Evolutionary conservation across 352 stramenopile species (phyloP), one percentile per base, ranked within the genome.

Genomic region (Pythium insidiosum): DNA sequence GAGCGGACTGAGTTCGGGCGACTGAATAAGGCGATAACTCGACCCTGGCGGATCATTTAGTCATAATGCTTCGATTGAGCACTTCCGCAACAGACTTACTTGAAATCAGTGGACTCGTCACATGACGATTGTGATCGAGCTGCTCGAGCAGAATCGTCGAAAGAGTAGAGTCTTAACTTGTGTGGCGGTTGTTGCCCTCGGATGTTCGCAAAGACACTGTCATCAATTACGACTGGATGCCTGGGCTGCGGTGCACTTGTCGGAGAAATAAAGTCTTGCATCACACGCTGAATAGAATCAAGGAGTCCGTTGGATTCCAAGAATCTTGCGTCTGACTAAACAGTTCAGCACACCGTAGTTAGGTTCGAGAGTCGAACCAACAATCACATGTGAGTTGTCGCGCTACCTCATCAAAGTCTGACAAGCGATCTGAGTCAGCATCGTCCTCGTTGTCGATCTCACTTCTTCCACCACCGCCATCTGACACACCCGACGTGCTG

Each of bases 201-300:
- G 39, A 85, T 74, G 43, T 85, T 73, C 1, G 74, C 72, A 44
- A 86, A 84, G 41, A 82, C 67, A 36, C 85, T 62, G 52, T 86
- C 68, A 29, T 71, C 74, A 44, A 90, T 88, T 29, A 90, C 68
- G 33, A 79, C 21, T 80, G n/a, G n/a, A n/a, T n/a, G n/a, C n/a
- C 63, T 5, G 73, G 43, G 59, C 45, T 64, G 59, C n/a, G 58
- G 48, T 11, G 48, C 28, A 30, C 57, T 38, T 3, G 59, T 39
- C 1, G 61, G 58, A 3, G 58, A 59, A 21, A 65, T 66, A 19
- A 74, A 74, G 38, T 71, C 65, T 9, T 80, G 76, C 75, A 90
- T 88, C 21, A 84, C 75, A 36, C 85, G 73, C 21, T 90, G 78
- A 30, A 88, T 87, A 7, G 78, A 88, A 46, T 88, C 78, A 15